A percentile compares a stretch with the other conserved stretches of the same genome.
Conservation (phyloP, 192 early-diverging fungal genomes). For the Backusella morwellensis region DNA sequence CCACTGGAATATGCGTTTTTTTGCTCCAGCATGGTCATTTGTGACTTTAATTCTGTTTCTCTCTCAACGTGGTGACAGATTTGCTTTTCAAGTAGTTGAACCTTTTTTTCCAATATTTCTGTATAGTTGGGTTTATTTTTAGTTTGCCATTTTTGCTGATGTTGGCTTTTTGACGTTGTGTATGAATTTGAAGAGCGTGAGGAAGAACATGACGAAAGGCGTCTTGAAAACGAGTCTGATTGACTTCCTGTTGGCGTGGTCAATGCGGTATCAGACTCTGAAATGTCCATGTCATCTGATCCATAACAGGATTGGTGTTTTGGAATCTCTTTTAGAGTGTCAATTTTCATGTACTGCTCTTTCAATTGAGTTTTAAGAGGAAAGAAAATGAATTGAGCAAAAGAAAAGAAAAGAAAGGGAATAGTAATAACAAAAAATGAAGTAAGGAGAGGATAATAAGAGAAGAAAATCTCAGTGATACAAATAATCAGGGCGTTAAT, state of each 20-base stretch:
- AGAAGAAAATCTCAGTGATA: background rate
- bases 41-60: background rate
- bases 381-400: background rate
- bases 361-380: background rate
- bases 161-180: background rate
- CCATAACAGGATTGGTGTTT: background rate
- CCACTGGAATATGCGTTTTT: background rate
- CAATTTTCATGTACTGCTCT: background rate
- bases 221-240: background rate
- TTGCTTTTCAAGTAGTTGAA: background rate
- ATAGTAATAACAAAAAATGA: background rate
- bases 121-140: background rate
- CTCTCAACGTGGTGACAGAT: background rate
- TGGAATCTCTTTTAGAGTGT: constrained; percentile 1
- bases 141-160: background rate
- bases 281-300: background rate
- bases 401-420: background rate
- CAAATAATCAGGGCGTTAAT: background rate
- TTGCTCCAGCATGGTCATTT: background rate
- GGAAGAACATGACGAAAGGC: background rate
- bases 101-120: background rate
- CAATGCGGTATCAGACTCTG: background rate
- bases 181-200: background rate
- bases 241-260: constrained; percentile 1
- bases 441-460: background rate